Conservation (phyloP, 1,139 yeast species). For the Geotrichum cucujoidarum region DNA sequence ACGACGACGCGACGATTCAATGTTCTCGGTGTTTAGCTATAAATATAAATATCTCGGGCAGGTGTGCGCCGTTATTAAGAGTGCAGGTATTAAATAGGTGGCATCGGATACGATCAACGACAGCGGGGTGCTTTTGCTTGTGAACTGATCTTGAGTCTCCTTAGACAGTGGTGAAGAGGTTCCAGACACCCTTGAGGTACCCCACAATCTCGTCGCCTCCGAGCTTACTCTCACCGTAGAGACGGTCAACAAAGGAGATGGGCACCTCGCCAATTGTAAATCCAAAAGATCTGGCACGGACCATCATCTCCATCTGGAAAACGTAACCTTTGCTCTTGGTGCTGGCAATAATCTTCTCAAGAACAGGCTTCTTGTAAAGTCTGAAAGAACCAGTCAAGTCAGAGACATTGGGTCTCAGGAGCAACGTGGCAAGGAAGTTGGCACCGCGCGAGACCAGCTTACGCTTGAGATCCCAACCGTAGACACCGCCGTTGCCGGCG, state of each 20-base stretch:
- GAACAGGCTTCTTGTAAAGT: constrained; percentile 65
- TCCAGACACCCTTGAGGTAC: constrained; percentile 72
- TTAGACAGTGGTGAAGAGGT: constrained; percentile 58
- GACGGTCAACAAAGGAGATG: constrained; percentile 71
- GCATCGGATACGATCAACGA: background rate
- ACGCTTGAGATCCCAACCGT: constrained; percentile 81
- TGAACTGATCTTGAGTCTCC: background rate
- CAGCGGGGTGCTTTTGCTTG: background rate
- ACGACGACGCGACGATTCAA: too few relatives aligned
- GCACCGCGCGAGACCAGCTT: constrained; percentile 79
- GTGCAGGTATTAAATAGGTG: background rate
- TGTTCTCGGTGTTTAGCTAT: background rate
- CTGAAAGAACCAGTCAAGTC: constrained; percentile 79
- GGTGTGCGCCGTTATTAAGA: background rate
- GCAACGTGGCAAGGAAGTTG: constrained; percentile 68
- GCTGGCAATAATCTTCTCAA: constrained; percentile 60
- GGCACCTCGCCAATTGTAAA: constrained; percentile 77
- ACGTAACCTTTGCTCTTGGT: constrained; percentile 79
- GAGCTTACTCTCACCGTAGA: constrained; percentile 74
- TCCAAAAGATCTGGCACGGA: constrained; percentile 67
- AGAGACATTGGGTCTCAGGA: constrained; percentile 66
- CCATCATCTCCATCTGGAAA: constrained; percentile 90
- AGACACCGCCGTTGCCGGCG: constrained; percentile 79
- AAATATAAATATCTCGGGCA: background rate
- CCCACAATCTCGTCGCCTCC: constrained; percentile 82